Evolutionary conservation across 129 eudicot species (phyloP).

Genomic region (Saposhnikovia divaricata): DNA sequence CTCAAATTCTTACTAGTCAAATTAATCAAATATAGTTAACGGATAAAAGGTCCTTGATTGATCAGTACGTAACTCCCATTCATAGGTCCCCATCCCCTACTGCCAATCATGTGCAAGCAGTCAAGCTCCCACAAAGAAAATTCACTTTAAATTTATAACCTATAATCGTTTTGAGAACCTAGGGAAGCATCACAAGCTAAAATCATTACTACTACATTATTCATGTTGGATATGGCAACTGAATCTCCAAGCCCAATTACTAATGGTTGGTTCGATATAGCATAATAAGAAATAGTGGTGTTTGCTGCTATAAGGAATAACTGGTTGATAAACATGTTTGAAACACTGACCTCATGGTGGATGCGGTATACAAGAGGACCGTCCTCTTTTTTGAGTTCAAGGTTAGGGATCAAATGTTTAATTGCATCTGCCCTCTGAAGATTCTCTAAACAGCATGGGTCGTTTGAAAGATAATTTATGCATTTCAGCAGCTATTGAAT

Average conservation of each 20-base stretch:
- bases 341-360: conserved; percentile 75
- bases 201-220: background rate
- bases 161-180: background rate
- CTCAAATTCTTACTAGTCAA: background rate
- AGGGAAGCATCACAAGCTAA: background rate
- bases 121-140: background rate
- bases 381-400: conserved; percentile 66
- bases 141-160: background rate
- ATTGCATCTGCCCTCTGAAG: conserved; percentile 96
- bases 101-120: background rate
- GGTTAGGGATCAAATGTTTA: conserved; percentile 85
- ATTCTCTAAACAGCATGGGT: conserved; percentile 88
- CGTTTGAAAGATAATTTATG: conserved; percentile 84
- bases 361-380: conserved; percentile 84
- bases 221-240: background rate
- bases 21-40: background rate
- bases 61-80: background rate
- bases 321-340: background rate
- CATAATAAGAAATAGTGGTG: too few species aligned
- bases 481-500: conserved; percentile 61
- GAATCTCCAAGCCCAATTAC: background rate
- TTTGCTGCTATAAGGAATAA: background rate
- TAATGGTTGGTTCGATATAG: background rate
- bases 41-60: background rate
- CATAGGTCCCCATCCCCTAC: background rate